These are phyloP conservation scores for Rhododendron ferrugineum DNA, from an alignment of 148 eudicot genomes.

Conservation along the genomic window DNA sequence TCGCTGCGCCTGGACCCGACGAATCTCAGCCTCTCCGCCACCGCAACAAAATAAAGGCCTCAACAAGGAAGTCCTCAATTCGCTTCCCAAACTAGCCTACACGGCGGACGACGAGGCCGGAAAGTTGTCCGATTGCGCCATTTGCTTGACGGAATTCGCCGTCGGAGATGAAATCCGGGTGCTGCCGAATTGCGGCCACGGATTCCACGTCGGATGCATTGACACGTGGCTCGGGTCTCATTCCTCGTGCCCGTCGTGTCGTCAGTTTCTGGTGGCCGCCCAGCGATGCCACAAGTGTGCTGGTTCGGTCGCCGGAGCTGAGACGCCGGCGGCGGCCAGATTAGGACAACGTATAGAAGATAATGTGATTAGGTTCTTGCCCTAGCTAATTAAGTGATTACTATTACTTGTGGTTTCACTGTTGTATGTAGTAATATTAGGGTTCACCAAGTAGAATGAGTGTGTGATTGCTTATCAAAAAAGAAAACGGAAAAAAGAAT, in stretches of 20 bases:
- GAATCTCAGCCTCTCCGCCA: slow-evolving; percentile 23
- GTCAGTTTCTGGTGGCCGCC: slow-evolving; percentile 44
- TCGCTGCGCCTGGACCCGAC: slow-evolving; percentile 63
- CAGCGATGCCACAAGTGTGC: slow-evolving; percentile 21
- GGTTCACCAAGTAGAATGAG: background rate
- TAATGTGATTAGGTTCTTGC: slow-evolving; percentile 9
- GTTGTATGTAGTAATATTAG: background rate
- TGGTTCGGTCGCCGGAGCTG: slow-evolving; percentile 5
- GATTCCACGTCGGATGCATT: slow-evolving; percentile 60
- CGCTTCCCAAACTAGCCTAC: slow-evolving; percentile 39
- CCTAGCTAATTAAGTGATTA: background rate
- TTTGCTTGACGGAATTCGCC: slow-evolving; percentile 59
- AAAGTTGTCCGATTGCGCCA: slow-evolving; percentile 52
- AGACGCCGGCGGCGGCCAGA: background rate
- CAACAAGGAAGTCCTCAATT: slow-evolving; percentile 52
- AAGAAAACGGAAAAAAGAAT: no score
- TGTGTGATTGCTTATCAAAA: background rate
- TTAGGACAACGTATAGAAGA: background rate
- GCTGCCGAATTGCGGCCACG: slow-evolving; percentile 81
- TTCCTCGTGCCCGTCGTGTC: slow-evolving; percentile 77
- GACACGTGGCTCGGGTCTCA: slow-evolving; percentile 84
- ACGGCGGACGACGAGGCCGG: slow-evolving; percentile 23
- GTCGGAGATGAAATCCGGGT: slow-evolving; percentile 61
- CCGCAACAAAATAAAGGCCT: slow-evolving; percentile 46
- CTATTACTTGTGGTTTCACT: background rate